These are phyloP conservation scores for Senna tora DNA, from an alignment of 306 rosid species.

Conservation along the genomic window DNA sequence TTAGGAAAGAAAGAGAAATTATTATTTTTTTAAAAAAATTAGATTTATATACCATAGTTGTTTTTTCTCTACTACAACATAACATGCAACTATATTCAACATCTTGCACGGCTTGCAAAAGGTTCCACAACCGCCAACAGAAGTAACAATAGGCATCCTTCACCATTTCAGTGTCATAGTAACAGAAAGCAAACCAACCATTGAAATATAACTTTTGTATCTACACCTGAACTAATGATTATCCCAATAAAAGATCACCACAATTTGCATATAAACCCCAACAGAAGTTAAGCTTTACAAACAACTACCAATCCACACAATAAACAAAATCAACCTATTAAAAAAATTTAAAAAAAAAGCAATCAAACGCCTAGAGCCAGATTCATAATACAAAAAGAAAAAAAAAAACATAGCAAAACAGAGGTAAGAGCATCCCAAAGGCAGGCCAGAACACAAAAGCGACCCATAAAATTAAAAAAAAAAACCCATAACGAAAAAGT, in stretches of 20 bases:
- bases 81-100: constrained; percentile 8
- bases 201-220: constrained; percentile 14
- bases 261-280: constrained; percentile 15
- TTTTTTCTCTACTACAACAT: not conserved
- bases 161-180: not conserved
- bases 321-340: constrained; percentile 9
- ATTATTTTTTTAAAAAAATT: not conserved
- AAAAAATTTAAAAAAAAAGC: not conserved
- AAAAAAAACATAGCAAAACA: constrained; percentile 25
- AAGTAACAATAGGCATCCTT: constrained; percentile 19
- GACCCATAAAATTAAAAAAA: too few species aligned
- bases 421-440: constrained; percentile 12
- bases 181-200: not conserved
- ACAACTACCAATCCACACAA: constrained; percentile 18
- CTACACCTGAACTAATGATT: constrained; percentile 16
- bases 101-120: not conserved
- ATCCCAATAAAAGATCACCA: constrained; percentile 21
- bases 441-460: not conserved
- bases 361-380: constrained; percentile 9
- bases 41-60: not conserved
- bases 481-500: too few species aligned
- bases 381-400: too few species aligned
- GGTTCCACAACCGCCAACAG: not conserved
- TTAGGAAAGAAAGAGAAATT: not conserved
- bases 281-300: constrained; percentile 21